phyloP scores from a whole-genome alignment of 176 grass and related monocot species.

The Secale cereale region DNA sequence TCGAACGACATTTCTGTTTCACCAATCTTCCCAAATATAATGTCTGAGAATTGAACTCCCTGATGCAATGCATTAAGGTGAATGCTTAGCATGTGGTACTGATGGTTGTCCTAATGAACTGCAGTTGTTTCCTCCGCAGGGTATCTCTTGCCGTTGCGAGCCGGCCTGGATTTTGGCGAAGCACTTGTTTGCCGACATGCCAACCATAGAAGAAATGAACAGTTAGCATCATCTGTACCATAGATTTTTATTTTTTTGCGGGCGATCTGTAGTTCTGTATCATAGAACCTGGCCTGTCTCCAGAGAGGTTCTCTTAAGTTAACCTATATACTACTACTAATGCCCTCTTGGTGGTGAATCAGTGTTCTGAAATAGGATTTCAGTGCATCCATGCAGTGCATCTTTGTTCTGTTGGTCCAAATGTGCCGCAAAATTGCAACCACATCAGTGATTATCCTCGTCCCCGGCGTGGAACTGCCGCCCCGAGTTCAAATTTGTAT shows the following conservation, averaged over 20 bases:
- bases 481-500: background rate
- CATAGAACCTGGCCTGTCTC: background rate
- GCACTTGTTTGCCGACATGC: background rate
- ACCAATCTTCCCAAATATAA: background rate
- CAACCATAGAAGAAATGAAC: background rate
- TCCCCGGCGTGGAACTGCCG: background rate
- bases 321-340: background rate
- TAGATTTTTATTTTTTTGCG: too few species aligned
- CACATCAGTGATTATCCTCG: background rate
- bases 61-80: background rate
- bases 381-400: background rate
- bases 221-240: background rate
- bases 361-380: background rate
- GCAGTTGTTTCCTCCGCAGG: constrained; percentile 1
- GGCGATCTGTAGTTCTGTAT: too few species aligned
- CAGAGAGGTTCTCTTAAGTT: background rate
- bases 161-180: background rate
- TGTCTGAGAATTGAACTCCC: background rate
- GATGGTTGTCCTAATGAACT: background rate
- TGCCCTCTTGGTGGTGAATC: background rate
- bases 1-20: background rate
- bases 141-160: background rate
- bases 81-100: background rate
- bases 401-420: too few species aligned
- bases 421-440: background rate